phyloP scores from a whole-genome alignment of 352 stramenopile species.

The Phytophthora aleatoria region DNA sequence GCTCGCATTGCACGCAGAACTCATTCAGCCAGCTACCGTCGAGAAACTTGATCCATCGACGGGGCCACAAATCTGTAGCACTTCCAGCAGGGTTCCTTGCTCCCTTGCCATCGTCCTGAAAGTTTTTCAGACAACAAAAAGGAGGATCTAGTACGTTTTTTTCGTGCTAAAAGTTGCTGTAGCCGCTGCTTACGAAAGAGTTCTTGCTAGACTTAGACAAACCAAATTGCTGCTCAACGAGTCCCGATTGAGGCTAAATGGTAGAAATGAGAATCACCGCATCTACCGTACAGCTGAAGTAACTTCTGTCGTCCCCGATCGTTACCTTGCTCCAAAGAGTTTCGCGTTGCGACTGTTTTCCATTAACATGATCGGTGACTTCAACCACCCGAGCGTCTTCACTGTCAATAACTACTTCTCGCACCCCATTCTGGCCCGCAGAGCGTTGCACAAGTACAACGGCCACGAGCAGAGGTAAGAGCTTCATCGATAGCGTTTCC shows the following conservation, averaged over 20 bases:
- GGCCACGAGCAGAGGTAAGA: background rate
- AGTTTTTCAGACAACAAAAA: background rate
- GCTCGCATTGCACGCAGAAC: constrained; percentile 30
- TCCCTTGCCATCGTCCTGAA: background rate
- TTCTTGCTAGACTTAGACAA: constrained; percentile 1
- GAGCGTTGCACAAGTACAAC: constrained; percentile 7
- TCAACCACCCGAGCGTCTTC: constrained; percentile 4
- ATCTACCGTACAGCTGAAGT: too few relatives aligned
- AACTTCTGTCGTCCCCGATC: background rate
- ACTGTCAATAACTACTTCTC: constrained; percentile 21
- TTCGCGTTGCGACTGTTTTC: constrained; percentile 3
- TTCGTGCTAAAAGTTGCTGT: too few relatives aligned
- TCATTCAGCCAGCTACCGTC: constrained; percentile 20
- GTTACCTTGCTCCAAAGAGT: constrained; percentile 18
- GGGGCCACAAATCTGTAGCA: background rate
- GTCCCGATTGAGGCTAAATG: constrained; percentile 12
- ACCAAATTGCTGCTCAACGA: constrained; percentile 13
- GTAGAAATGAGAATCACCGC: constrained; percentile 1
- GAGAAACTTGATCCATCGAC: constrained; percentile 14
- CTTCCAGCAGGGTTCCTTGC: background rate
- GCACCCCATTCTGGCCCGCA: background rate
- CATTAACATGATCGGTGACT: background rate
- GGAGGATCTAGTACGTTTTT: background rate
- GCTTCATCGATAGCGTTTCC: constrained; percentile 14
- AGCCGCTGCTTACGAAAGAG: constrained; percentile 3